These are phyloP conservation scores for Amaranthus palmeri DNA, from an alignment of 148 eudicot species.

Conservation along the genomic window DNA sequence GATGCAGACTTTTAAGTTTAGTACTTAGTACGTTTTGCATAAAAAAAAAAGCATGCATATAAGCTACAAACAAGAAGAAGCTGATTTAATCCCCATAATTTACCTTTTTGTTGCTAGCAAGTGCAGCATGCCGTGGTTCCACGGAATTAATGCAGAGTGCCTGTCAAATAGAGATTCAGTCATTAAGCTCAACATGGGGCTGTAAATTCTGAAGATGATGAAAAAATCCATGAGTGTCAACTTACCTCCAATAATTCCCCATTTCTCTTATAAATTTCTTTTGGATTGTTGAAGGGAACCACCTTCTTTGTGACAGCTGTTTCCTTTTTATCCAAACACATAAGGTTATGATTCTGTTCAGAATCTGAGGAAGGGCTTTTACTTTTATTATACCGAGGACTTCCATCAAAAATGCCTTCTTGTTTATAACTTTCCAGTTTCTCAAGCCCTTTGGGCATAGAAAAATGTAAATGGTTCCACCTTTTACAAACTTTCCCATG, in stretches of 20 bases:
- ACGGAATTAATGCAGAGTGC: slow-evolving; percentile 81
- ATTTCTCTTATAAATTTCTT: slow-evolving; percentile 64
- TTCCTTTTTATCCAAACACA: slow-evolving; percentile 35
- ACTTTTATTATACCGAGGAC: slow-evolving; percentile 32
- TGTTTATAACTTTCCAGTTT: slow-evolving; percentile 38
- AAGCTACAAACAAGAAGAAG: background rate
- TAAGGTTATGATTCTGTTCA: slow-evolving; percentile 38
- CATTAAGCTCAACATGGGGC: background rate
- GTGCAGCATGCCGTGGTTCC: slow-evolving; percentile 68
- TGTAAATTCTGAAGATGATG: slow-evolving; percentile 6
- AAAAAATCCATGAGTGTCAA: background rate
- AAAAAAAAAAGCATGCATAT: background rate
- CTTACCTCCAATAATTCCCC: slow-evolving; percentile 92
- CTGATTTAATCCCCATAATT: background rate
- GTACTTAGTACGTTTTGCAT: background rate
- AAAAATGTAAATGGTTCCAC: slow-evolving; percentile 58
- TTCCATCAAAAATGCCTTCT: slow-evolving; percentile 42
- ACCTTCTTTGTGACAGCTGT: slow-evolving; percentile 22
- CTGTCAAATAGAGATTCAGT: slow-evolving; percentile 40
- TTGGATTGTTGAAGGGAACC: slow-evolving; percentile 58
- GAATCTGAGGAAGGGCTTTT: slow-evolving; percentile 42
- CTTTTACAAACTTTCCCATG: slow-evolving; percentile 46
- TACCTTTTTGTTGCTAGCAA: slow-evolving; percentile 91
- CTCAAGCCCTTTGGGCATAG: slow-evolving; percentile 41
- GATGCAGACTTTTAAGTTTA: too few relatives aligned